phyloP scores from a whole-genome alignment of 116 monocot species.

The Thalassia testudinum region DNA sequence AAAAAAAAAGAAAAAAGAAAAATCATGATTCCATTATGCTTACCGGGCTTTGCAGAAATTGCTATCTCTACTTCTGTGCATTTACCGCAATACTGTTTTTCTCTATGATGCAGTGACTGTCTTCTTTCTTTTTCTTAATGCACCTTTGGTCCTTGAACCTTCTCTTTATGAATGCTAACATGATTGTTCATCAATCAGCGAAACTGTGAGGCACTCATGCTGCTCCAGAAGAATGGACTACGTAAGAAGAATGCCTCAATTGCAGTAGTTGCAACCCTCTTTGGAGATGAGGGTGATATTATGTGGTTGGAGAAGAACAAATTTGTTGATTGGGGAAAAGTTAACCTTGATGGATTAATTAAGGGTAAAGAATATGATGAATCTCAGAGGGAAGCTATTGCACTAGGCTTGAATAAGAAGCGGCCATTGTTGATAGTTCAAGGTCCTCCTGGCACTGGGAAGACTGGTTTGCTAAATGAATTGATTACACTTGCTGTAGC shows the following conservation, averaged over 20 bases:
- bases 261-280: slow-evolving; percentile 70
- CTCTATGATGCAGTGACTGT: no score
- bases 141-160: no score
- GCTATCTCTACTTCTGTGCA: no score
- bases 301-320: slow-evolving; percentile 41
- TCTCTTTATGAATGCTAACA: no score
- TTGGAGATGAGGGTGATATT: slow-evolving; percentile 69
- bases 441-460: slow-evolving; percentile 94
- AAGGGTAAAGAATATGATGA: slow-evolving; percentile 34
- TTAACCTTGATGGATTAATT: slow-evolving; percentile 22
- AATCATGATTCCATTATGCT: no score
- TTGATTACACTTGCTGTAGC: slow-evolving; percentile 61
- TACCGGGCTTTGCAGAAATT: no score
- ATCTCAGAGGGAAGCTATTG: slow-evolving; percentile 55
- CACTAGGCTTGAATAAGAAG: slow-evolving; percentile 78
- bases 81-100: no score
- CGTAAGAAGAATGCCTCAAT: slow-evolving; percentile 80
- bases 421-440: slow-evolving; percentile 61
- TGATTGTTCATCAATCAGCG: slow-evolving; percentile 29
- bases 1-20: no score
- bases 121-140: no score
- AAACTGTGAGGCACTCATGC: slow-evolving; percentile 90
- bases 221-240: slow-evolving; percentile 86
- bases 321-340: slow-evolving; percentile 45
- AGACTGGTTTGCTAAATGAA: slow-evolving; percentile 70